Conservation (phyloP, 164 flowering plant genomes). For the Buxus sempervirens region DNA sequence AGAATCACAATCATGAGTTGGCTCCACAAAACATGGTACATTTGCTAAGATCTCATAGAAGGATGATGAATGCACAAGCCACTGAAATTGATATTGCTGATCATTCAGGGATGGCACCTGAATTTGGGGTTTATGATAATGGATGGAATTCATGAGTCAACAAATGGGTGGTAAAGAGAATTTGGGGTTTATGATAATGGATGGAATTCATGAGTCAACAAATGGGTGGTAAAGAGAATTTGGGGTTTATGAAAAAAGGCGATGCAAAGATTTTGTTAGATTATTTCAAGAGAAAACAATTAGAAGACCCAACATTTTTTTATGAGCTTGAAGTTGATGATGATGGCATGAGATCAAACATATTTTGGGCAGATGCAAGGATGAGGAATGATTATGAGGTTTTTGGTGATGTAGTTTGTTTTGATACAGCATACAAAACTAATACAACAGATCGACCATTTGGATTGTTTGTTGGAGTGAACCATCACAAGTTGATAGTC, state of each 20-base stretch:
- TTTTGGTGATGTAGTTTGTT: neutral
- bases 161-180: neutral
- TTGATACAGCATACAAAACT: neutral
- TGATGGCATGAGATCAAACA: neutral
- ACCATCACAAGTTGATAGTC: neutral
- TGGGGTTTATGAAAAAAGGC: neutral
- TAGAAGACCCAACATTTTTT: neutral
- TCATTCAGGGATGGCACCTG: neutral
- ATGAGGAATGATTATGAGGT: neutral
- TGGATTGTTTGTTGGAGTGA: neutral
- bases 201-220: neutral
- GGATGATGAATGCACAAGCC: too few species aligned
- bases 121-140: too few species aligned
- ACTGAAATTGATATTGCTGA: too few species aligned
- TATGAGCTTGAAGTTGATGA: neutral
- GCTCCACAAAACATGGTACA: too few species aligned
- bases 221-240: neutral
- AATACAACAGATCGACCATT: neutral
- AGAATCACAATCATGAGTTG: too few species aligned
- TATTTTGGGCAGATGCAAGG: neutral
- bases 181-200: neutral
- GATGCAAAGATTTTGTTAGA: neutral
- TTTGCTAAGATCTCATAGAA: too few species aligned
- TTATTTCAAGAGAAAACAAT: neutral
- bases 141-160: neutral